Conservation (phyloP, 2,329 filamentous ascomycete species). For the Pseudogymnoascus sp. region DNA sequence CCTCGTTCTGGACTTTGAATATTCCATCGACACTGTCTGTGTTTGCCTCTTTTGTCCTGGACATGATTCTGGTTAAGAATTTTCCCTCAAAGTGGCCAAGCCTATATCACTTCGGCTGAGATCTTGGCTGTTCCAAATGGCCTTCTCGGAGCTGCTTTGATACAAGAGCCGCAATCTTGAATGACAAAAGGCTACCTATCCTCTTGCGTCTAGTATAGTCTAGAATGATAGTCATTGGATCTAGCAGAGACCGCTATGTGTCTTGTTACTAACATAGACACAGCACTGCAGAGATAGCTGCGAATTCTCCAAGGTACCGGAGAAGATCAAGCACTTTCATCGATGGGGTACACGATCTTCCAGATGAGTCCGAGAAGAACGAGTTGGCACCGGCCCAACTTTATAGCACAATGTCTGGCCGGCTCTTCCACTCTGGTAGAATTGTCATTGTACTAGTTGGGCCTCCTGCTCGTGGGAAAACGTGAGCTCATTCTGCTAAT, state of each 20-base stretch:
- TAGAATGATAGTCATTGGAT: background rate
- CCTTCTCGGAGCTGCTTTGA: background rate
- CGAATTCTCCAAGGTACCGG: slow-evolving; percentile 81
- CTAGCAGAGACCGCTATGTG: background rate
- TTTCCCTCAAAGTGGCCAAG: background rate
- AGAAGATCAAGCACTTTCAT: slow-evolving; percentile 94
- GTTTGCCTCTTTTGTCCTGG: background rate
- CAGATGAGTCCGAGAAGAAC: slow-evolving; percentile 57
- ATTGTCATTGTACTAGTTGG: slow-evolving; percentile 98
- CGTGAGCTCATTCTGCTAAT: slow-evolving; percentile 46
- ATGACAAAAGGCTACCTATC: background rate
- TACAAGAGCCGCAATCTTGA: background rate
- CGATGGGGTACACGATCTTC: slow-evolving; percentile 91
- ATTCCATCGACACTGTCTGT: background rate
- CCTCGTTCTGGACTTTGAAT: background rate
- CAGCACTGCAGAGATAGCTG: slow-evolving; percentile 86
- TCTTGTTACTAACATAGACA: background rate
- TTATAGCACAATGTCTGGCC: slow-evolving; percentile 95
- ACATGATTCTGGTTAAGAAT: background rate
- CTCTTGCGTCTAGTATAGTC: background rate
- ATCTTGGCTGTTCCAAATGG: background rate
- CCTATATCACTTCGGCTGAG: slow-evolving; percentile 1
- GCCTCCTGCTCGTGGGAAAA: slow-evolving; percentile 90
- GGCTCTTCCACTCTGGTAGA: slow-evolving; percentile 91
- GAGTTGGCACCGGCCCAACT: slow-evolving; percentile 91